Conservation (phyloP, 768 basidiomycete genomes). For the Tephrocybe sp. region DNA sequence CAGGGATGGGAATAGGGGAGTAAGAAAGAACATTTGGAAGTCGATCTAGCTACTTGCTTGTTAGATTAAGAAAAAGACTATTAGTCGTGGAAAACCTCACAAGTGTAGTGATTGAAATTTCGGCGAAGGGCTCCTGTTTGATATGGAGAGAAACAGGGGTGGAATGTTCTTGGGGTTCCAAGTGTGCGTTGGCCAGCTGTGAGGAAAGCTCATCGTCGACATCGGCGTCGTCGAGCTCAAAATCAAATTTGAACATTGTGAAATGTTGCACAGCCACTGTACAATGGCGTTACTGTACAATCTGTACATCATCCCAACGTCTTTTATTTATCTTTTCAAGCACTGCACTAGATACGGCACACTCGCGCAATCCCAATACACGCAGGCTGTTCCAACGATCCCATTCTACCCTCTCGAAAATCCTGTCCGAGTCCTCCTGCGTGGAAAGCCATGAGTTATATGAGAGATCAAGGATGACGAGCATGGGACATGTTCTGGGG, state of each 20-base stretch:
- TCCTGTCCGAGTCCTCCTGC: slow-evolving; percentile 27
- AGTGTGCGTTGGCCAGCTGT: not conserved
- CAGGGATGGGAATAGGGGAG: slow-evolving; percentile 62
- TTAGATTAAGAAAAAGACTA: slow-evolving; percentile 7
- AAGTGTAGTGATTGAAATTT: slow-evolving; percentile 28
- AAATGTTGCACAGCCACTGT: slow-evolving; percentile 12
- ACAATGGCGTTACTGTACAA: slow-evolving; percentile 35
- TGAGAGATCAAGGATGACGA: slow-evolving; percentile 64
- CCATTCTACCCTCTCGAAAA: slow-evolving; percentile 58
- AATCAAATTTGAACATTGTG: slow-evolving; percentile 69
- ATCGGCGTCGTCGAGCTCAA: slow-evolving; percentile 49
- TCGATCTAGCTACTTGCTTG: slow-evolving; percentile 51
- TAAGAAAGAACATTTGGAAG: slow-evolving; percentile 79
- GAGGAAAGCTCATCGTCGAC: slow-evolving; percentile 18
- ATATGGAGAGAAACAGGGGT: not conserved
- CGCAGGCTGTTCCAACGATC: slow-evolving; percentile 47
- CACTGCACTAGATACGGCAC: slow-evolving; percentile 41
- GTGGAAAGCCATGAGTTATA: slow-evolving; percentile 50
- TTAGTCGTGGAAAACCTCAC: slow-evolving; percentile 15
- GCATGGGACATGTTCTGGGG: slow-evolving; percentile 56
- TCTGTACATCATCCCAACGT: slow-evolving; percentile 62
- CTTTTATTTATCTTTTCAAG: slow-evolving; percentile 49
- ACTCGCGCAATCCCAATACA: slow-evolving; percentile 56
- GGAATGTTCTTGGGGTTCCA: not conserved
- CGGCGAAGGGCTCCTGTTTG: slow-evolving; percentile 24